These are phyloP conservation scores for Chlamydomonas schloesseri DNA, from an alignment of 139 green algal species.

Conservation along the genomic window DNA sequence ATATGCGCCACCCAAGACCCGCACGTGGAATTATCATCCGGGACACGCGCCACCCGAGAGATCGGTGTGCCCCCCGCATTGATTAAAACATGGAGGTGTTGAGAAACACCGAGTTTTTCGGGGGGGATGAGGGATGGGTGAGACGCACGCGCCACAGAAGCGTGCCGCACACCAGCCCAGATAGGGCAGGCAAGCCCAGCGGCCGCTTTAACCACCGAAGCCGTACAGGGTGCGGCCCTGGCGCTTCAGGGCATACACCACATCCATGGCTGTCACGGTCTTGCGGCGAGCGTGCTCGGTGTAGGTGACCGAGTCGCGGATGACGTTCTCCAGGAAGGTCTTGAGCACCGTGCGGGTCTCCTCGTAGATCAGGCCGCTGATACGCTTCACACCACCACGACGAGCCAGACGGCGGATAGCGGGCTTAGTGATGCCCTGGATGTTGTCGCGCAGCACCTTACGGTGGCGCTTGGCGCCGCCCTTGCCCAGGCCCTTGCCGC, in stretches of 20 bases:
- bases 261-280: constrained; percentile 96
- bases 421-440: constrained; percentile 96
- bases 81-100: no score
- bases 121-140: no score
- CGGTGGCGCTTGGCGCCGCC: constrained; percentile 90
- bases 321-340: constrained; percentile 90
- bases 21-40: no score
- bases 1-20: no score
- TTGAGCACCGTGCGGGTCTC: constrained; percentile 11
- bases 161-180: no score
- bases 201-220: constrained; percentile 33
- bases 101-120: no score
- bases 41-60: no score
- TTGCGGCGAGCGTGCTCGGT: constrained; percentile 96
- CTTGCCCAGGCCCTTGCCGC: constrained; percentile 95
- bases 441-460: constrained; percentile 92
- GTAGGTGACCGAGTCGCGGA: constrained; percentile 97
- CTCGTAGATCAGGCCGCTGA: constrained; percentile 20
- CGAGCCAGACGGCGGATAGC: constrained; percentile 88
- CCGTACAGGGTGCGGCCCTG: constrained; percentile 46
- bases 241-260: constrained; percentile 90
- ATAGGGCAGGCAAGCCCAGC: no score
- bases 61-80: no score
- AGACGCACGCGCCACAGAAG: no score
- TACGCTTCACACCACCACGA: constrained; percentile 85